Percentiles rank a stretch among this genome's conserved stretches.
phyloP scores from a whole-genome alignment of 257 asterid genomes.

The Solanum arcanum region DNA sequence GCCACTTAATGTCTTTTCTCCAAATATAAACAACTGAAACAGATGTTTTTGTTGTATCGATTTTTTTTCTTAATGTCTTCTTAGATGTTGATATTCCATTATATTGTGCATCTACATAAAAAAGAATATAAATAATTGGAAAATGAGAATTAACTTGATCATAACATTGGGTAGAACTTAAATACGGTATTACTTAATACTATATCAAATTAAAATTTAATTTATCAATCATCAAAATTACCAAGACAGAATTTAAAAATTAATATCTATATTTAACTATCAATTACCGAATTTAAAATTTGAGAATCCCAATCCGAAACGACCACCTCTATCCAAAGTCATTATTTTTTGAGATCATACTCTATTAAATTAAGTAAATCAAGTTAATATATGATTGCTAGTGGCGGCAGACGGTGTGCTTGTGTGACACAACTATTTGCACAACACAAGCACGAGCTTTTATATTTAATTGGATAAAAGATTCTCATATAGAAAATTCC shows the following conservation, averaged over 20 bases:
- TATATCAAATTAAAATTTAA: too few species aligned
- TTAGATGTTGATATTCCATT: background rate
- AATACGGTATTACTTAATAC: background rate
- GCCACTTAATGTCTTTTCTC: background rate
- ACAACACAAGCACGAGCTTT: background rate
- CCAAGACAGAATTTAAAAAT: too few species aligned
- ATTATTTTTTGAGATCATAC: background rate
- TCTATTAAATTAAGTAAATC: background rate
- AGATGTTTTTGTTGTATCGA: background rate
- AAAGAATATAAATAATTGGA: background rate
- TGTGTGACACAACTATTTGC: background rate
- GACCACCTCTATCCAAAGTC: background rate
- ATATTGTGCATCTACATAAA: background rate
- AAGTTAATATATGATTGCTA: background rate
- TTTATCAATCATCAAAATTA: too few species aligned
- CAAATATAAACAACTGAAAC: background rate
- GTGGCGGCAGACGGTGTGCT: background rate
- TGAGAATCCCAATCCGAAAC: background rate
- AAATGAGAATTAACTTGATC: background rate
- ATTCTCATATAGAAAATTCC: background rate
- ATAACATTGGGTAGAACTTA: background rate
- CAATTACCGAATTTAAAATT: background rate
- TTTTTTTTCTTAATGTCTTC: background rate
- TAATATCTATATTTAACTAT: background rate
- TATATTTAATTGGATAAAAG: background rate